Base-by-base conservation (phyloP, 23 red algal species). In the Chondrus crispus region DNA sequence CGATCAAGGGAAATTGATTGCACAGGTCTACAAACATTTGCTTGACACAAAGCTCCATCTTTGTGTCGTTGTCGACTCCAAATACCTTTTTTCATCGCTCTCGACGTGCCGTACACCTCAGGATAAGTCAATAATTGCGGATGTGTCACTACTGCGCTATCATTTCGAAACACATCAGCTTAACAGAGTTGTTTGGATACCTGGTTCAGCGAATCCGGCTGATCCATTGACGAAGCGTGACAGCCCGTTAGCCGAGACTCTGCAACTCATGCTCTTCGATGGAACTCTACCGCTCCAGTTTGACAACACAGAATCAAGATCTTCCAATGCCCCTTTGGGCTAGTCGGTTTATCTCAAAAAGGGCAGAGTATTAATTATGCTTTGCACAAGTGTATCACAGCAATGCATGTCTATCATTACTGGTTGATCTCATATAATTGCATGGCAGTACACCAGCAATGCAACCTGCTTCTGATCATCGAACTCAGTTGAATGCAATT, bases 21-120 rank as follows among this genome's bases (percentile, higher is more conserved):
- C 3, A 4, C 53, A 54, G 46, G 75, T 35, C 4, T 55, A 57
- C 40, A 6, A 2, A 2, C 18, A 3, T 32, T 14, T 80, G 3
- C 19, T 80, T 4, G 46, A 32, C 35, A 55, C 58, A 14, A 2
- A 55, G 2, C 48, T 80, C 58, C 24, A 33, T 9, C 47, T 80
- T 4, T 80, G 75, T 46, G 58, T 80, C 14, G 46, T 80, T 55
- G 47, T 80, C 19, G 46, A 80, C 26, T 55, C 75, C 16, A 80
- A 80, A 52, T 46, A 80, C 29, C 29, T 80, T 18, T 80, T 37
- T 30, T 2, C 26, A 7, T 57, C 46, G 9, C 46, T 80, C 18
- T 80, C 75, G 35, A 80, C 46, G 1, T 80, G 75, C 26, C 45
- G 75, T 11, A 80, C 53, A 14, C 48, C 75, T 7, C 14, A 46